Base-by-base conservation (phyloP, 2,329 filamentous ascomycete genomes). In the Cordyceps cicadae region DNA sequence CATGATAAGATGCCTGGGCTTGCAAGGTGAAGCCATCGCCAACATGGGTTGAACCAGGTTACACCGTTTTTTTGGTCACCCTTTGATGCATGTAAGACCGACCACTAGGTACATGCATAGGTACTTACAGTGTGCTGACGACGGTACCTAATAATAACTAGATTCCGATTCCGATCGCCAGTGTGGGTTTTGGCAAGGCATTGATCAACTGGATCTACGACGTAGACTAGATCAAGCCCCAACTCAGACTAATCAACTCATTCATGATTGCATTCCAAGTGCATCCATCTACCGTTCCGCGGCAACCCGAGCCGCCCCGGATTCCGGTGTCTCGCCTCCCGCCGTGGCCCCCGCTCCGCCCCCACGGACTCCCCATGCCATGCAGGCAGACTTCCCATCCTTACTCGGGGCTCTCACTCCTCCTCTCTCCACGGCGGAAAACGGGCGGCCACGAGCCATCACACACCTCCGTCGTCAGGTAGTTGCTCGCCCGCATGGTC, bases 391-490 rank as follows among this genome's bases (percentile, higher is more conserved):
- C n/a, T n/a, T n/a, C n/a, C n/a, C n/a, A n/a, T n/a, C n/a, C n/a
- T n/a, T n/a, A n/a, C n/a, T n/a, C n/a, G n/a, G n/a, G n/a, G n/a
- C n/a, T n/a, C n/a, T n/a, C n/a, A n/a, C n/a, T n/a, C n/a, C n/a
- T n/a, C n/a, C 12, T 41, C 15, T 11, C 43, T 51, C 51, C 51
- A 60, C 11, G 51, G 51, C n/a, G 43, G 26, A 21, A 37, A 60
- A 17, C n/a, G n/a, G 48, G 34, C 19, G 26, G 5, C n/a, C 59
- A 63, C 15, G 62, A 63, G 19, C 59, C 59, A 17, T 63, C 62
- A 15, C 62, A 63, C 11, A 59, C 62, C 26, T 59, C 45, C 9
- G 62, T 62, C n/a, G 59, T 63, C 32, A 63, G 24, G 46, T 62
- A 63, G 17, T 51, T n/a, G 58, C 46, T 43, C 54, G 29, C 50